Percentiles rank a stretch among this genome's conserved stretches.
Conservation (phyloP, 2,329 filamentous ascomycete genomes). For the Aspergillus pseudoglaucus region DNA sequence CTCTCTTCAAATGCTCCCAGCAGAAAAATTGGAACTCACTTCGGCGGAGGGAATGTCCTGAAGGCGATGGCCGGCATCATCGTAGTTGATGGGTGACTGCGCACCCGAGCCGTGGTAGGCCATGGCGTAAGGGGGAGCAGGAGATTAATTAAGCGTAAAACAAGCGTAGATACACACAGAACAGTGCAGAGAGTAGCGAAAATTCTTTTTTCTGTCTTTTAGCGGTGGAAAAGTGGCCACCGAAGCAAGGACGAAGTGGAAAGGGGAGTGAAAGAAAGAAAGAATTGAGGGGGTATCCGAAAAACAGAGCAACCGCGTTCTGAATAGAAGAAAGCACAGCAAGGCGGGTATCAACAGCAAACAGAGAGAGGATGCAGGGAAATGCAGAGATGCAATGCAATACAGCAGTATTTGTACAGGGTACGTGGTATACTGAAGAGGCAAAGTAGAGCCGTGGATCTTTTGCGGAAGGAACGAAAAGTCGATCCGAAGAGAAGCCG, state of each 20-base stretch:
- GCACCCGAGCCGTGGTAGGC: slow-evolving; percentile 56
- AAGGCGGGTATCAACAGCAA: background rate
- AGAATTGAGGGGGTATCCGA: slow-evolving; percentile 4
- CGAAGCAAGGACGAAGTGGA: slow-evolving; percentile 11
- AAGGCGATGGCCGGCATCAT: slow-evolving; percentile 58
- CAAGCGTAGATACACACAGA: background rate
- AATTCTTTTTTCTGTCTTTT: background rate
- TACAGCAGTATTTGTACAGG: background rate
- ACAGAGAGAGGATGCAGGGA: slow-evolving; percentile 1
- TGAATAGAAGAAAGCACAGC: background rate
- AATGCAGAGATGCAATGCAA: background rate
- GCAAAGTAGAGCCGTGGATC: slow-evolving; percentile 1
- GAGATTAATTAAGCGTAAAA: slow-evolving; percentile 4
- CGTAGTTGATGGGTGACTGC: slow-evolving; percentile 47
- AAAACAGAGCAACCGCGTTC: slow-evolving; percentile 6
- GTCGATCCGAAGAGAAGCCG: slow-evolving; percentile 8
- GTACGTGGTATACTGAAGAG: background rate
- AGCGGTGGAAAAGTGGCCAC: background rate
- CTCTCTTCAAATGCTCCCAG: slow-evolving; percentile 8
- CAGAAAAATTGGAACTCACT: slow-evolving; percentile 42
- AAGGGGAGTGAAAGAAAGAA: slow-evolving; percentile 18
- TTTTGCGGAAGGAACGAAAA: background rate
- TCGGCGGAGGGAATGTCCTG: slow-evolving; percentile 59
- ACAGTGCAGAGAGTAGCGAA: slow-evolving; percentile 7
- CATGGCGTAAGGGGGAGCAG: slow-evolving; percentile 39